Percentiles rank a stretch among this genome's conserved stretches.
Evolutionary conservation across 106 monocot genomes (phyloP).

Genomic region (Acorus gramineus): DNA sequence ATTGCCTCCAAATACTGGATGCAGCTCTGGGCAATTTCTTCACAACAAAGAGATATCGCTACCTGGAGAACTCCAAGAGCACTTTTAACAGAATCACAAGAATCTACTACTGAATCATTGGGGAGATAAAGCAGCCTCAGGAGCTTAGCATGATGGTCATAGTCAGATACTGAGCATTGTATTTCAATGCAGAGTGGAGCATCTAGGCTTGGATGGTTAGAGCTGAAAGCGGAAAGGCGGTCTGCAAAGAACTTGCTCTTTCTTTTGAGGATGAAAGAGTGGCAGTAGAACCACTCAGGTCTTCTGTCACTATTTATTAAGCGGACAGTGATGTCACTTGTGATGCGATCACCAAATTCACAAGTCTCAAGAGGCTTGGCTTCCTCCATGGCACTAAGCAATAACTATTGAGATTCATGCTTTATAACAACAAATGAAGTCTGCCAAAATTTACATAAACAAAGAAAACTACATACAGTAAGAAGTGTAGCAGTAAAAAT

Average conservation of each 20-base stretch:
- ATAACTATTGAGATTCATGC: constrained; percentile 2
- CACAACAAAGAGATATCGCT: constrained; percentile 52
- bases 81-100: constrained; percentile 54
- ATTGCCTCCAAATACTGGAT: constrained; percentile 77
- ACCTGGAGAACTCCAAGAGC: constrained; percentile 79
- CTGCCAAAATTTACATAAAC: too few relatives aligned
- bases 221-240: constrained; percentile 17
- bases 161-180: constrained; percentile 32
- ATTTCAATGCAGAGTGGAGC: constrained; percentile 42
- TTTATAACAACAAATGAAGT: neutral
- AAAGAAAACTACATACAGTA: too few relatives aligned
- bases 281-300: constrained; percentile 27
- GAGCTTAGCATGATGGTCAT: constrained; percentile 62
- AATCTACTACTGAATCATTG: constrained; percentile 45
- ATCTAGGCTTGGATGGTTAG: neutral
- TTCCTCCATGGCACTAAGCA: constrained; percentile 17
- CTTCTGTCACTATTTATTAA: constrained; percentile 27
- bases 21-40: constrained; percentile 42
- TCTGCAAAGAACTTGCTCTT: constrained; percentile 48
- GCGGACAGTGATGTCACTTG: constrained; percentile 26
- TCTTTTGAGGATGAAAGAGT: constrained; percentile 19
- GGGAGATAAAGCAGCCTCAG: constrained; percentile 58
- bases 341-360: constrained; percentile 23
- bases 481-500: too few relatives aligned
- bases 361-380: neutral